phyloP scores from a whole-genome alignment of 2,329 filamentous ascomycete species.

The Beauveria sp. region DNA sequence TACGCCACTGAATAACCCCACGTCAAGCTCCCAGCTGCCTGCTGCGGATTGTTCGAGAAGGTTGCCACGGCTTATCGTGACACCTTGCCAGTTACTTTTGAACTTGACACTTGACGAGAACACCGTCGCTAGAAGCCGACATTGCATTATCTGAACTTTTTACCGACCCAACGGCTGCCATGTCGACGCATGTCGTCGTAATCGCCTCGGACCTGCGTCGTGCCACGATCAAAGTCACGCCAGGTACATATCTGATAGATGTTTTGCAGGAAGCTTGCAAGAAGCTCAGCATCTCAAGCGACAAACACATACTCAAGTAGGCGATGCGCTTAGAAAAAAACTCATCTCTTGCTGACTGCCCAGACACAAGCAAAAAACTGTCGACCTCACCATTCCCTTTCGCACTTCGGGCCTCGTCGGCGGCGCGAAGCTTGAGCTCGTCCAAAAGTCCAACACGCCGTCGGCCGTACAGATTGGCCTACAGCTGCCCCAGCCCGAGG shows the following conservation, averaged over 20 bases:
- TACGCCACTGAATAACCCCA: constrained; percentile 3
- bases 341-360: neutral
- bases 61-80: constrained; percentile 1
- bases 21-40: constrained; percentile 11
- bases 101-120: neutral
- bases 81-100: neutral
- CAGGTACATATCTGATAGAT: constrained; percentile 74
- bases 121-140: neutral
- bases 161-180: constrained; percentile 26
- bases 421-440: constrained; percentile 88
- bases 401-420: constrained; percentile 73
- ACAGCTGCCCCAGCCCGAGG: constrained; percentile 69
- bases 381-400: constrained; percentile 80
- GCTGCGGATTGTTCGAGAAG: constrained; percentile 14
- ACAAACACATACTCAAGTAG: constrained; percentile 76
- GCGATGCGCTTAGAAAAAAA: constrained; percentile 14
- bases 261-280: constrained; percentile 80
- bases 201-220: constrained; percentile 73
- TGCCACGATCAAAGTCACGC: constrained; percentile 74
- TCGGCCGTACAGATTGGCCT: constrained; percentile 84
- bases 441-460: constrained; percentile 77
- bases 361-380: constrained; percentile 73
- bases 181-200: constrained; percentile 85
- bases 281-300: constrained; percentile 66
- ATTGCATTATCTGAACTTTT: neutral